Evolutionary conservation across 202 grass and related monocot species (phyloP), one percentile per base, ranked within the genome.

Genomic region (Zizania palustris): DNA sequence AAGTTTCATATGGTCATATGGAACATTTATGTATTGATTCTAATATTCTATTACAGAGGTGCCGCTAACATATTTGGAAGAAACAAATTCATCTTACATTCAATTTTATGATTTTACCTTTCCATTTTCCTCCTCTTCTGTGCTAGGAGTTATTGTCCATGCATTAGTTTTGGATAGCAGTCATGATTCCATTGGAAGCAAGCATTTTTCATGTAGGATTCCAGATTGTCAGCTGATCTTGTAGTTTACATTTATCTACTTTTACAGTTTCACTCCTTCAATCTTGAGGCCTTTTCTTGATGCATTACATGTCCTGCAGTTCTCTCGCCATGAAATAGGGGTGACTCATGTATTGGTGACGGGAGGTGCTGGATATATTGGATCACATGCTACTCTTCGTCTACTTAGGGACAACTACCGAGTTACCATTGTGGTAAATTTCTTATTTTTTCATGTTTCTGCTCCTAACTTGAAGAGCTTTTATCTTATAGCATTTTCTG

Each of bases 311-410:
- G 21, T 63, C 5, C 40, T 84, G 43, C 63, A 93, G 91, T 93
- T 93, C 84, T 88, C 91, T 78, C 88, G 58, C 59, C 91, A 78
- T 85, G 91, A 93, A 87, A 44, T 45, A 21, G 91, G 85, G 39
- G 88, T 90, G 48, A 93, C 91, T 73, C 91, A 93, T 86, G 88
- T 93, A 53, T 73, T 93, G 71, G 91, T 93, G 16, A 93, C 91
- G 16, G 91, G 91, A 42, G 91, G 91, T 16, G 91, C 91, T 88
- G 91, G 91, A 38, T 93, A 68, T 73, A 93, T 93, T 72, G 91
- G 91, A 5, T 93, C 91, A 0, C 91, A 93, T 86, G 91, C 91
- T 71, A 84, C 91, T 45, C 88, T 93, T 78, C 87, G 91, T 43
- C 82, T 93, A 43, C 85, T 93, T 72, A 84, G 43, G 66, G 91